Conservation (phyloP, 257 asterid genomes). For the Voacanga thouarsii region DNA sequence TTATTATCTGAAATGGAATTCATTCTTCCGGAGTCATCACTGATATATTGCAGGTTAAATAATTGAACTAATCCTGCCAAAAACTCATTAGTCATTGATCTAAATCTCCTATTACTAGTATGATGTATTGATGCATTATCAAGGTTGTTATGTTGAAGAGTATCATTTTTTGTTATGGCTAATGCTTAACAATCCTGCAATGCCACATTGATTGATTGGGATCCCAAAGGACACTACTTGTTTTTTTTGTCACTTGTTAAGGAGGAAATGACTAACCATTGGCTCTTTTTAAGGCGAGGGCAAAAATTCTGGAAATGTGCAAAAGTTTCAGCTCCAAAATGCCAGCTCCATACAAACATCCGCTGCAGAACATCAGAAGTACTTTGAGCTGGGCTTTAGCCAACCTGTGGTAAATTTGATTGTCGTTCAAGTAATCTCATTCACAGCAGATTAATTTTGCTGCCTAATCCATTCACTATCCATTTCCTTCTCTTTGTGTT, state of each 20-base stretch:
- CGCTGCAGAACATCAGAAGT: conserved; percentile 13
- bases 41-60: too few relatives aligned
- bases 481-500: conserved; percentile 8
- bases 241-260: background rate
- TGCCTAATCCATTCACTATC: background rate
- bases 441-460: background rate
- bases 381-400: conserved; percentile 23
- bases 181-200: background rate
- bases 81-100: background rate
- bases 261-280: background rate
- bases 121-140: background rate
- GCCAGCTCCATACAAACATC: conserved; percentile 10
- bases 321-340: conserved; percentile 22
- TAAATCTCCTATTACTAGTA: background rate
- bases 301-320: conserved; percentile 22
- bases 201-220: background rate
- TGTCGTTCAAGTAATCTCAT: background rate
- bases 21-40: too few relatives aligned
- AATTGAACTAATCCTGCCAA: background rate
- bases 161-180: too few relatives aligned
- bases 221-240: background rate
- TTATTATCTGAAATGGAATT: background rate
- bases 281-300: conserved; percentile 30
- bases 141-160: background rate
- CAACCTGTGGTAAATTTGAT: conserved; percentile 21